These are phyloP conservation scores for Ascochyta clinopodiicola DNA, from an alignment of 2,329 filamentous ascomycete species.

Conservation along the genomic window DNA sequence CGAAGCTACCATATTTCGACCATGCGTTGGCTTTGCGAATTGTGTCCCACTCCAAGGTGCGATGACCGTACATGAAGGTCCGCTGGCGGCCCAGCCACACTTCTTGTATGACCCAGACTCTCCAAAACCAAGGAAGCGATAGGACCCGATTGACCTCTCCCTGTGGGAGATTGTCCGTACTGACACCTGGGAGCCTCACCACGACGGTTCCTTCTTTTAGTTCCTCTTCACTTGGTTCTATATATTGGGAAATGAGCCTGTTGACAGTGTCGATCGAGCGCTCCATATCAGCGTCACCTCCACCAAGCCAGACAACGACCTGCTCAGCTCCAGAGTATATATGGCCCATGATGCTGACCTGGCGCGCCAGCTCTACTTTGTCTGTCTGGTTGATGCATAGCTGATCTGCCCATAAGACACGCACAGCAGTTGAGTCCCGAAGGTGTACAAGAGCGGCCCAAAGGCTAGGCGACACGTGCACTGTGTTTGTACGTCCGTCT, in stretches of 20 bases:
- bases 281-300: neutral
- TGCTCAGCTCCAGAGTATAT: neutral
- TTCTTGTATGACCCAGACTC: slow-evolving; percentile 1
- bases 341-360: neutral
- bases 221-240: neutral
- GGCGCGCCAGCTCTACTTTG: neutral
- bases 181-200: neutral
- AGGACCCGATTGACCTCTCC: neutral
- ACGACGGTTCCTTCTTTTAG: neutral
- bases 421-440: neutral
- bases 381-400: neutral
- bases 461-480: neutral
- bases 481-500: neutral
- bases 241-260: neutral
- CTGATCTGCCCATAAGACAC: neutral
- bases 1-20: no score
- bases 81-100: neutral
- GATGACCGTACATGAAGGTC: neutral
- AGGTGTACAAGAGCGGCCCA: neutral
- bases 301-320: neutral
- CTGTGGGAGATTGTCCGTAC: neutral
- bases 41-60: neutral
- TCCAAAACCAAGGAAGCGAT: neutral
- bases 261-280: neutral
- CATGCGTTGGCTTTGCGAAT: neutral